phyloP scores from a whole-genome alignment of 2,329 filamentous ascomycete species.

The Paramyrothecium roridum region DNA sequence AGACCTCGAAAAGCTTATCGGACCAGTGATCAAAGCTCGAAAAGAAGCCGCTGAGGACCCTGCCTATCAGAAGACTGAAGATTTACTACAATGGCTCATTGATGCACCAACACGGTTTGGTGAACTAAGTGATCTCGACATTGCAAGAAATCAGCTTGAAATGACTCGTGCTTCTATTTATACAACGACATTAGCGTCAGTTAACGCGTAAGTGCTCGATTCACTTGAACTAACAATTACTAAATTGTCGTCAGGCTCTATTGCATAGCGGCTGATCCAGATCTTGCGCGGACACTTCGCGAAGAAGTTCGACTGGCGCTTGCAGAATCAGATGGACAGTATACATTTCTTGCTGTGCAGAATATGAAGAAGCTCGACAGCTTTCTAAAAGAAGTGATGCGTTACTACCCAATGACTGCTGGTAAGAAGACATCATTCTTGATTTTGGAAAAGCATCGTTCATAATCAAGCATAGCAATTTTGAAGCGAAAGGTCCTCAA shows the following conservation, averaged over 20 bases:
- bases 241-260: constrained; percentile 42
- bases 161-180: constrained; percentile 49
- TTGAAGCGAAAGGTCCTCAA: constrained; percentile 49
- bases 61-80: constrained; percentile 31
- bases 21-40: constrained; percentile 29
- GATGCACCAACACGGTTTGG: constrained; percentile 31
- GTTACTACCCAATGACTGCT: constrained; percentile 23
- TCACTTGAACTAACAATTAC: too few species aligned
- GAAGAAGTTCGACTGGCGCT: constrained; percentile 44
- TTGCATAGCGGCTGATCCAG: constrained; percentile 41
- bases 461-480: constrained; percentile 22
- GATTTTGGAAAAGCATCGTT: neutral
- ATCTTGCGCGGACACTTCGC: constrained; percentile 47
- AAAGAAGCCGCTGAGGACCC: constrained; percentile 9
- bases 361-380: constrained; percentile 38
- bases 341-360: constrained; percentile 30
- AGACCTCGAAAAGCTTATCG: constrained; percentile 29
- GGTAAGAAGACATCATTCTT: constrained; percentile 24
- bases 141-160: constrained; percentile 38
- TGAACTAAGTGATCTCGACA: constrained; percentile 24
- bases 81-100: constrained; percentile 46
- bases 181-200: constrained; percentile 42
- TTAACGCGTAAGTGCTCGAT: constrained; percentile 33
- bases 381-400: constrained; percentile 34
- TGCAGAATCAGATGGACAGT: constrained; percentile 26